A percentile compares a stretch with the other conserved stretches of the same genome.
Conservation (phyloP, 2,329 filamentous ascomycete genomes). For the Aspergillus intermedius region DNA sequence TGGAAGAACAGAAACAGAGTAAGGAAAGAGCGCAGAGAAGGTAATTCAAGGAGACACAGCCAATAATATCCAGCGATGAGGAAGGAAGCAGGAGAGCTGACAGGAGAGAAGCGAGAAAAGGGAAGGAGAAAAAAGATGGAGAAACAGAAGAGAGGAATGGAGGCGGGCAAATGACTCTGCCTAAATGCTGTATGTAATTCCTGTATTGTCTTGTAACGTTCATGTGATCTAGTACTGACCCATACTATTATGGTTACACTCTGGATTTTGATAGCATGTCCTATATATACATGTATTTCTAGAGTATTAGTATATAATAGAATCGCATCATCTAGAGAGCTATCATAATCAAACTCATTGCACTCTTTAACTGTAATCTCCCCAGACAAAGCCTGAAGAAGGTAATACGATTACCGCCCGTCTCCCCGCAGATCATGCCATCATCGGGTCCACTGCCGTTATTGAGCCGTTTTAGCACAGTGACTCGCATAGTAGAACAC, state of each 20-base stretch:
- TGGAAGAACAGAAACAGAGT: slow-evolving; percentile 1
- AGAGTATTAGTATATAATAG: too few relatives aligned
- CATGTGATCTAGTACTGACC: background rate
- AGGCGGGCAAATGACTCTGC: background rate
- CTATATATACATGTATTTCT: background rate
- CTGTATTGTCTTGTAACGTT: background rate
- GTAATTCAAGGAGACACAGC: background rate
- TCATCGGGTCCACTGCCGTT: slow-evolving; percentile 7
- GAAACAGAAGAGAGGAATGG: background rate
- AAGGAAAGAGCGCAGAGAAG: background rate
- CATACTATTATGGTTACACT: background rate
- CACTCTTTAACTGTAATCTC: background rate
- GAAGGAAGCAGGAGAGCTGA: slow-evolving; percentile 1
- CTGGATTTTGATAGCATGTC: background rate
- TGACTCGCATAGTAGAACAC: too few relatives aligned
- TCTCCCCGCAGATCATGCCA: slow-evolving; percentile 12
- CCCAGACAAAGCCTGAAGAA: background rate
- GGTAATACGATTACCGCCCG: background rate
- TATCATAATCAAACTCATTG: background rate
- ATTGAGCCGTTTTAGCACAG: too few relatives aligned
- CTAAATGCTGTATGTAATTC: background rate
- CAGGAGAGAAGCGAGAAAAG: background rate
- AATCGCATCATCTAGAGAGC: too few relatives aligned
- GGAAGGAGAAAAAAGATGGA: background rate
- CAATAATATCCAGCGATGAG: slow-evolving; percentile 1